A percentile compares a stretch with the other conserved stretches of the same genome.
Conservation (phyloP, 306 rosid genomes). For the Quercus variabilis region DNA sequence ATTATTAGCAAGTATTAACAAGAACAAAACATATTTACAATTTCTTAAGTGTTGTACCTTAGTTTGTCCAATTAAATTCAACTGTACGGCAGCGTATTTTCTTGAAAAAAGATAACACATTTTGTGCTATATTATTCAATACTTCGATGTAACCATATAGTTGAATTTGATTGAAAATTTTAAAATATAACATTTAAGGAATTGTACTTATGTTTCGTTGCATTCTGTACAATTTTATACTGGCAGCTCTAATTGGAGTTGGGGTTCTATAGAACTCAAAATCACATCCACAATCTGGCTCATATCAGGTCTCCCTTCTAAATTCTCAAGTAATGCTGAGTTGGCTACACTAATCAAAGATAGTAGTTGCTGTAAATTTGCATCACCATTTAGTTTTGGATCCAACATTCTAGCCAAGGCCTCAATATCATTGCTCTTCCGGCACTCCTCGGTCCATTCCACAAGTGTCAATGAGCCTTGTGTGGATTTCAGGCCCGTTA, state of each 20-base stretch:
- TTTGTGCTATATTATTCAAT: no score
- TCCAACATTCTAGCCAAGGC: neutral
- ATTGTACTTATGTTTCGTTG: no score
- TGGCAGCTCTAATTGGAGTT: neutral
- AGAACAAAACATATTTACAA: no score
- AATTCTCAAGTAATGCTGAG: constrained; percentile 9
- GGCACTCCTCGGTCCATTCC: neutral
- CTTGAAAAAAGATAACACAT: no score
- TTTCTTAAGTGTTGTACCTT: no score
- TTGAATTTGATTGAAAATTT: no score
- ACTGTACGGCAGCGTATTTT: no score
- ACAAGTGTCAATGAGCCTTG: constrained; percentile 14
- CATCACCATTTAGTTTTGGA: constrained; percentile 12
- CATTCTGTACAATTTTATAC: neutral
- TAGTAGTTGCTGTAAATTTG: neutral
- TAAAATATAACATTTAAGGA: no score
- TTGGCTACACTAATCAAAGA: constrained; percentile 10
- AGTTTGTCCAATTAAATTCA: no score
- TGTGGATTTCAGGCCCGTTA: constrained; percentile 5
- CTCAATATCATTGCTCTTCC: neutral
- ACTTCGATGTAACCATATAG: no score
- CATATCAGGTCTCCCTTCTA: constrained; percentile 11
- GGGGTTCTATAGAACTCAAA: neutral
- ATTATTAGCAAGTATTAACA: no score
- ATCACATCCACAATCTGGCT: constrained; percentile 4